These are phyloP conservation scores for Capsicum baccatum DNA, from an alignment of 257 asterid genomes.

Conservation along the genomic window DNA sequence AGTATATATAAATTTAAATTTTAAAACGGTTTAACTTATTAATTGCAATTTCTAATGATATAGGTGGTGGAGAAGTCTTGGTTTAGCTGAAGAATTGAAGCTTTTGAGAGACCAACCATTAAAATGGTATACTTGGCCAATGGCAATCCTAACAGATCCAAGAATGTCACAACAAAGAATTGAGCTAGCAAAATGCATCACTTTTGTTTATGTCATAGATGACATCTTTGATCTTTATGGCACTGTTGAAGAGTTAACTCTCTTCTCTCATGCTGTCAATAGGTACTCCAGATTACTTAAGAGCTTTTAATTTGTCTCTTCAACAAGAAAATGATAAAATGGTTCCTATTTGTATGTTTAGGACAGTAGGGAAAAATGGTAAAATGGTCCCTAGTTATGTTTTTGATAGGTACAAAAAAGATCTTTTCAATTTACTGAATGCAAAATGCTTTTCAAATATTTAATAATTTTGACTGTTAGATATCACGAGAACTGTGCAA, in stretches of 20 bases:
- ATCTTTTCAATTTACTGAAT: too few relatives aligned
- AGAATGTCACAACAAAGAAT: conserved; percentile 37
- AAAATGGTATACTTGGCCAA: conserved; percentile 50
- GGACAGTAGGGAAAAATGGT: too few relatives aligned
- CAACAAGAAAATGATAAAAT: too few relatives aligned
- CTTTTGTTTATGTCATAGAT: conserved; percentile 43
- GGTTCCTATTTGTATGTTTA: too few relatives aligned
- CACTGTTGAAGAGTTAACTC: conserved; percentile 34
- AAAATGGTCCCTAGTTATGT: too few relatives aligned
- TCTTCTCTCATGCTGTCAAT: conserved; percentile 36
- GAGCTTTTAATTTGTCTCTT: too few relatives aligned
- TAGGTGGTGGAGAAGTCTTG: conserved; percentile 62
- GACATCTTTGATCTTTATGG: conserved; percentile 50
- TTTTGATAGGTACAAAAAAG: too few relatives aligned
- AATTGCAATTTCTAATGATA: not conserved
- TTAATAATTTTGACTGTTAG: too few relatives aligned
- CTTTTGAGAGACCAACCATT: conserved; percentile 45
- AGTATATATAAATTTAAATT: too few relatives aligned
- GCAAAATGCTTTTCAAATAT: too few relatives aligned
- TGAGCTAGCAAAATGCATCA: conserved; percentile 37
- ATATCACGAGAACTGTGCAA: too few relatives aligned
- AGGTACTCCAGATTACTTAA: not conserved
- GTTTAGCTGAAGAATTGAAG: conserved; percentile 41
- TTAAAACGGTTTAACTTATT: too few relatives aligned
- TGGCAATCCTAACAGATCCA: conserved; percentile 33